phyloP scores from a whole-genome alignment of 495 filamentous ascomycete species.

The Haplographium delicatum region DNA sequence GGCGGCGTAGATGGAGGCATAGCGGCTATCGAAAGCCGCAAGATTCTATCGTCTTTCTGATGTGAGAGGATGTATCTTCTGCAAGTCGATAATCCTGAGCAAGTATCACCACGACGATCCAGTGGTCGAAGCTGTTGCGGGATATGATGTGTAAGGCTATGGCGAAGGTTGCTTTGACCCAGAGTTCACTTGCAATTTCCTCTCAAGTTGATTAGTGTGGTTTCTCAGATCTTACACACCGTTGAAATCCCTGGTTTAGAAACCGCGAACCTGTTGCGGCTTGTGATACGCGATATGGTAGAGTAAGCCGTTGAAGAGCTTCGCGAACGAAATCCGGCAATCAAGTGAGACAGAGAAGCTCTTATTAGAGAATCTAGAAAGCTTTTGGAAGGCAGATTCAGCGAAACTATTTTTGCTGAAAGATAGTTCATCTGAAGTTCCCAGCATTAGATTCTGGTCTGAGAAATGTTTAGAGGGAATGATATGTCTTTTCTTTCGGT shows the following conservation, averaged over 20 bases:
- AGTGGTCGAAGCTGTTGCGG: background rate
- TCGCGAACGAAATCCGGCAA: constrained; percentile 4
- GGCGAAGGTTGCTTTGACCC: background rate
- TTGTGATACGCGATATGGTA: constrained; percentile 2
- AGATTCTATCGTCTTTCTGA: too few relatives aligned
- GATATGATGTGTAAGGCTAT: background rate
- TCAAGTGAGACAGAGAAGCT: constrained; percentile 14
- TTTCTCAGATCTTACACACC: constrained; percentile 1
- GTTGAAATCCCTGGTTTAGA: background rate
- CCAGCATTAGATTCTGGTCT: constrained; percentile 30
- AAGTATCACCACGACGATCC: too few relatives aligned
- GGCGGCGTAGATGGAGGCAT: constrained; percentile 37
- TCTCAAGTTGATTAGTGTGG: background rate
- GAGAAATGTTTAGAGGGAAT: constrained; percentile 28
- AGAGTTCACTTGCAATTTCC: background rate
- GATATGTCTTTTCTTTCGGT: constrained; percentile 27
- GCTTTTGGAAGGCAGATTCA: constrained; percentile 23
- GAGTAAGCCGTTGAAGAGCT: constrained; percentile 2
- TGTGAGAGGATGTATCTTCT: too few relatives aligned
- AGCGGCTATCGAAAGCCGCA: background rate
- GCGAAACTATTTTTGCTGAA: constrained; percentile 16
- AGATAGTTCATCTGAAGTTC: constrained; percentile 24
- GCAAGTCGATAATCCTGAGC: too few relatives aligned
- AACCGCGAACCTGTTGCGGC: background rate
- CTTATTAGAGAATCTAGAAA: constrained; percentile 10